phyloP scores from a whole-genome alignment of 2,329 filamentous ascomycete genomes.

The Ophiocordyceps polyrhachis-furcata region DNA sequence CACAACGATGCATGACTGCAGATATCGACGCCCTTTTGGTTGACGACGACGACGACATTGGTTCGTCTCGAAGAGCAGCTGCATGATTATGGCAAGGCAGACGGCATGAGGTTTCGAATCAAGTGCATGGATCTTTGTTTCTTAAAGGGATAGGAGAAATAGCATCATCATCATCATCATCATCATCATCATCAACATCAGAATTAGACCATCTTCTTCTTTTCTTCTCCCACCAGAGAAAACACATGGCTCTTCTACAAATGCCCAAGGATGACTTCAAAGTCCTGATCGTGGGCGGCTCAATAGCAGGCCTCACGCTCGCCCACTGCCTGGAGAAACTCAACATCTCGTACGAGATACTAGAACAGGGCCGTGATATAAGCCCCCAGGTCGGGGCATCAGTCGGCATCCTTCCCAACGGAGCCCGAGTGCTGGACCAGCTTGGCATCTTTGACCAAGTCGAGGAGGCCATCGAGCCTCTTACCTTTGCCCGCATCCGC shows the following conservation, averaged over 20 bases:
- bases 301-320: conserved; percentile 20
- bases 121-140: too few species aligned
- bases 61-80: too few species aligned
- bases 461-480: conserved; percentile 2
- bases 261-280: conserved; percentile 4
- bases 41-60: too few species aligned
- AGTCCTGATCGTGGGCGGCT: conserved; percentile 24
- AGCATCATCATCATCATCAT: neutral
- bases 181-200: too few species aligned
- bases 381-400: conserved; percentile 26
- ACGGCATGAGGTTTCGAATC: too few species aligned
- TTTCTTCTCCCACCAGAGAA: neutral
- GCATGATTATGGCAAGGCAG: too few species aligned
- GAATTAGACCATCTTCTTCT: neutral
- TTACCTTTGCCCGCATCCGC: conserved; percentile 2
- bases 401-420: conserved; percentile 25
- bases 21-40: neutral
- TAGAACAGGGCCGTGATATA: conserved; percentile 23
- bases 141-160: neutral
- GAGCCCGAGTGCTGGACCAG: conserved; percentile 28
- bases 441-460: conserved; percentile 13
- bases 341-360: conserved; percentile 26
- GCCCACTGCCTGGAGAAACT: conserved; percentile 20
- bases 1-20: too few species aligned
- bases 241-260: neutral